A percentile compares a stretch with the other conserved stretches of the same genome.
phyloP scores from a whole-genome alignment of 1,139 yeast species.

The Sporopachydermia cereana region DNA sequence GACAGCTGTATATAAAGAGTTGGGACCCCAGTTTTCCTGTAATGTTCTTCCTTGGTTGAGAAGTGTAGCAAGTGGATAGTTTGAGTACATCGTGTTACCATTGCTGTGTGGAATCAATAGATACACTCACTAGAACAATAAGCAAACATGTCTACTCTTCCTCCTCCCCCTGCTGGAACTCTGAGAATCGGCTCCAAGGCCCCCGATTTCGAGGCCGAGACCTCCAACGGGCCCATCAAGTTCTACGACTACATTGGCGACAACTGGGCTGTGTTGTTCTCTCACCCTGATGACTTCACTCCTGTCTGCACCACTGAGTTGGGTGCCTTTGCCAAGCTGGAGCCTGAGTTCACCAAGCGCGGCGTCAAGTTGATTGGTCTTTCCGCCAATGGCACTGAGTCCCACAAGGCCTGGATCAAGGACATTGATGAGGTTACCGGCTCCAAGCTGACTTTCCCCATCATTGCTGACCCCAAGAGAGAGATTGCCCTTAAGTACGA shows the following conservation, averaged over 20 bases:
- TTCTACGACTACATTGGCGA: constrained; percentile 70
- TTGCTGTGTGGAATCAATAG: no score
- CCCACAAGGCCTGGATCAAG: constrained; percentile 72
- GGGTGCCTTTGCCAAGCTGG: constrained; percentile 77
- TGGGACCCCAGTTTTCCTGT: no score
- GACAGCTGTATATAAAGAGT: no score
- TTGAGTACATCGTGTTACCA: no score
- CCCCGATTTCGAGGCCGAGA: constrained; percentile 66
- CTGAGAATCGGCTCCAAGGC: constrained; percentile 56
- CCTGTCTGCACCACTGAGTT: constrained; percentile 87
- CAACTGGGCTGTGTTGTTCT: constrained; percentile 69
- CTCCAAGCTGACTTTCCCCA: constrained; percentile 58
- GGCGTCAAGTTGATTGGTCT: constrained; percentile 68
- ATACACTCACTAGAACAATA: background rate
- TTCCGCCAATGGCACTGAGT: constrained; percentile 58
- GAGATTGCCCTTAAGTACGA: constrained; percentile 60
- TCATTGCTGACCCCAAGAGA: constrained; percentile 66
- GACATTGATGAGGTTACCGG: constrained; percentile 74
- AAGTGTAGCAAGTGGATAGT: no score
- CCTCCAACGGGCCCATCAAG: constrained; percentile 62
- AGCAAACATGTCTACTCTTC: constrained; percentile 6
- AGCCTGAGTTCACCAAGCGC: constrained; percentile 71
- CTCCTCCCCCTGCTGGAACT: constrained; percentile 10
- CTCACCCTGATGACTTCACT: constrained; percentile 83
- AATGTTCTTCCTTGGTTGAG: no score